phyloP scores from a whole-genome alignment of 163 green algal genomes.

The Prototheca wickerhamii region DNA sequence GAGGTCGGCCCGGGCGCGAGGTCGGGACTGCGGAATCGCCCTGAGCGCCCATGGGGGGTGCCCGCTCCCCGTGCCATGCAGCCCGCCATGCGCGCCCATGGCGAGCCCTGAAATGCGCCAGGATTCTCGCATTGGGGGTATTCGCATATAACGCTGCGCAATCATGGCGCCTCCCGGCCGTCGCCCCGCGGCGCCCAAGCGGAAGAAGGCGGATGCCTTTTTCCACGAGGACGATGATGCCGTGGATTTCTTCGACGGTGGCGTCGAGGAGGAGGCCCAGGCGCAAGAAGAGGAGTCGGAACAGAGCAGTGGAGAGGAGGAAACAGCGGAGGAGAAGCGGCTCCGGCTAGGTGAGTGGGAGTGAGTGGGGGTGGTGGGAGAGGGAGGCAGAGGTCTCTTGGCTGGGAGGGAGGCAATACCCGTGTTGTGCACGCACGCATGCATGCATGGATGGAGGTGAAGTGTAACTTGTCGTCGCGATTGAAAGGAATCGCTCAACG shows the following conservation, averaged over 20 bases:
- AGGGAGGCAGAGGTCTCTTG: not conserved
- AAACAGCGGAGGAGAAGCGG: constrained; percentile 82
- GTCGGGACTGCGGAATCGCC: too few relatives aligned
- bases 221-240: constrained; percentile 33
- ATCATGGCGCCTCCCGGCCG: not conserved
- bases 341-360: constrained; percentile 59
- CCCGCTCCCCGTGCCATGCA: too few relatives aligned
- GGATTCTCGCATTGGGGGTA: not conserved
- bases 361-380: not conserved
- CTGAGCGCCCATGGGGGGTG: too few relatives aligned
- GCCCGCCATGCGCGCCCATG: not conserved
- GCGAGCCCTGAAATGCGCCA: not conserved
- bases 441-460: too few relatives aligned
- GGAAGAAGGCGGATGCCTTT: constrained; percentile 22
- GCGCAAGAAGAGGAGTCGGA: constrained; percentile 43
- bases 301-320: constrained; percentile 42
- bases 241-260: not conserved
- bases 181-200: not conserved
- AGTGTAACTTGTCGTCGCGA: too few relatives aligned
- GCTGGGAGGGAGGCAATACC: too few relatives aligned
- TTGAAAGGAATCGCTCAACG: not conserved
- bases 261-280: constrained; percentile 13
- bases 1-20: too few relatives aligned
- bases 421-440: too few relatives aligned
- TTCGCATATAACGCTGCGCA: not conserved